Conservation (phyloP, 495 filamentous ascomycete genomes). For the Annulohypoxylon nitens region DNA sequence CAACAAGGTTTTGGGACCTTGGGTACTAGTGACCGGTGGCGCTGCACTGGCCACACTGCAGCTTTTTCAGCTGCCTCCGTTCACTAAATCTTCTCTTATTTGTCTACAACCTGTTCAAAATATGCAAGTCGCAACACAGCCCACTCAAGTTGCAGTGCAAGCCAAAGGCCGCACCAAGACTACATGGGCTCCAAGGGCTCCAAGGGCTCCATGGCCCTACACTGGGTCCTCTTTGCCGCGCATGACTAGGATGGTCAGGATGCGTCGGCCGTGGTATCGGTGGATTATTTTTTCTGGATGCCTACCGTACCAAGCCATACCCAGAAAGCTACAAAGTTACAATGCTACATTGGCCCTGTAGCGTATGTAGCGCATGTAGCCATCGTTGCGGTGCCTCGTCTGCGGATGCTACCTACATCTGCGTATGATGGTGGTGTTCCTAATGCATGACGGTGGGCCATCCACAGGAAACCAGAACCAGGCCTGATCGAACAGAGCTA, state of each 20-base stretch:
- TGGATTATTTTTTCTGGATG: conserved; percentile 38
- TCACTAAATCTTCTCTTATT: conserved; percentile 53
- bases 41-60: conserved; percentile 58
- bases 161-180: conserved; percentile 21
- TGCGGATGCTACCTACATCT: conserved; percentile 40
- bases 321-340: not conserved
- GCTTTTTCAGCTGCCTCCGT: conserved; percentile 63
- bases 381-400: conserved; percentile 35
- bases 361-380: not conserved
- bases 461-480: conserved; percentile 34
- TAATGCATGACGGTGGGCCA: conserved; percentile 52
- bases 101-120: conserved; percentile 51
- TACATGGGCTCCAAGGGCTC: not conserved
- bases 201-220: not conserved
- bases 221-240: conserved; percentile 46
- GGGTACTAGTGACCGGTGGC: conserved; percentile 51
- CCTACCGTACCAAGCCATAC: conserved; percentile 22
- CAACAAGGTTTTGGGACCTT: not conserved
- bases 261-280: conserved; percentile 48
- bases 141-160: conserved; percentile 41
- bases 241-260: conserved; percentile 45
- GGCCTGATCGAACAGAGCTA: conserved; percentile 43
- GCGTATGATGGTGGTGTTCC: conserved; percentile 31
- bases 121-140: conserved; percentile 64
- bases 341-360: conserved; percentile 2